Conservation (phyloP, 2,329 filamentous ascomycete species). For the Diaporthe amygdali region DNA sequence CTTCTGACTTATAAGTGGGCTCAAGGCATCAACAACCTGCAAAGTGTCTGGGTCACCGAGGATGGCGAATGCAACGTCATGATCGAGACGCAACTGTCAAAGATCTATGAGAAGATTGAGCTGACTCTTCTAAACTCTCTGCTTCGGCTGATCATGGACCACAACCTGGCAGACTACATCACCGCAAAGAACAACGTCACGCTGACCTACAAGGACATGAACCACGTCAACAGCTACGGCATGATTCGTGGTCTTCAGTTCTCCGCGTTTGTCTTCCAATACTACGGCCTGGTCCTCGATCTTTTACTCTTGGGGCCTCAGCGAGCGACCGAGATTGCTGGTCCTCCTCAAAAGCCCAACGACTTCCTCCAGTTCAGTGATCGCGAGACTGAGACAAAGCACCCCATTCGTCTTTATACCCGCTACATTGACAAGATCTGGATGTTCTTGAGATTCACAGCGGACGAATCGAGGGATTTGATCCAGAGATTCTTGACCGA, state of each 20-base stretch:
- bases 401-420: conserved; percentile 97
- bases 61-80: conserved; percentile 98
- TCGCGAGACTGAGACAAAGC: conserved; percentile 86
- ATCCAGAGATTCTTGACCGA: conserved; percentile 98
- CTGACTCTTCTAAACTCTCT: conserved; percentile 93
- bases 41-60: conserved; percentile 91
- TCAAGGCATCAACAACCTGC: conserved; percentile 97
- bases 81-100: conserved; percentile 98
- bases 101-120: conserved; percentile 99
- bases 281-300: conserved; percentile 95
- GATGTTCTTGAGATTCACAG: conserved; percentile 94
- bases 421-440: conserved; percentile 98
- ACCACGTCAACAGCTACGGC: conserved; percentile 97
- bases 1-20: conserved; percentile 98
- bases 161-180: conserved; percentile 98
- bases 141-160: conserved; percentile 95
- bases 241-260: conserved; percentile 98
- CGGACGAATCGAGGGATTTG: conserved; percentile 92
- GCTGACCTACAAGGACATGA: conserved; percentile 99
- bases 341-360: conserved; percentile 90
- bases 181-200: conserved; percentile 99
- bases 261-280: conserved; percentile 98
- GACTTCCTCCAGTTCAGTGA: conserved; percentile 98
- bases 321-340: conserved; percentile 96
- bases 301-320: conserved; percentile 90